Evolutionary conservation across 2,329 filamentous ascomycete species (phyloP), one percentile per base, ranked within the genome.

Genomic region (Eutypella sp.): DNA sequence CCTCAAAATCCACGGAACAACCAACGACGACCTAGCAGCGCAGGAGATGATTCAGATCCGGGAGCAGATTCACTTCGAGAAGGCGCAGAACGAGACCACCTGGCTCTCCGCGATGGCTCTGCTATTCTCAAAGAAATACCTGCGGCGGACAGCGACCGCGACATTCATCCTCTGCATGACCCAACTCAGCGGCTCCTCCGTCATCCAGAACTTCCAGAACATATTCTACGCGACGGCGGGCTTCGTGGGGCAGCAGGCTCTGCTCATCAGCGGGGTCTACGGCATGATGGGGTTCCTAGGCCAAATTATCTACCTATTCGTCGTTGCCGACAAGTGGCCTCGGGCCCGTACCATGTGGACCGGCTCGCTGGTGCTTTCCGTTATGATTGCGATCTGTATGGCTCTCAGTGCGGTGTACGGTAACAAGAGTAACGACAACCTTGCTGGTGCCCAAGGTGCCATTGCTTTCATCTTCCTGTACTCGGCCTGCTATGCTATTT

Each of bases 381-480:
- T 47, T 19, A 51, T 55, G 50, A 46, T 55, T 19, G 42, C 40
- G 19, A 48, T 45, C 46, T 46, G 29, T 41, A 58, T 57, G 57
- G 60, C 56, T 15, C 38, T 62, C 13, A 54, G 57, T 33, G 49
- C 56, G 9, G 51, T 50, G 8, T 48, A 46, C 19, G 41, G 47
- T 24, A 40, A 27, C 44, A 42, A 50, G 47, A n/a, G 42, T 43
- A 45, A 44, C 9, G 53, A 51, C 18, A 59, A 57, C 23, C 40
- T 51, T 0, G 49, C 45, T 19, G 64, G 64, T 18, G 51, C 63
- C 5, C 55, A 58, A 2, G 65, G 59, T 0, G 64, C 57, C 0
- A 62, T 68, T 25, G 64, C 64, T 0, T 64, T 65, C 48, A 67
- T 67, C 31, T 69, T 68, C 52, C 41, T 68, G 13, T 68, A 64